Percentiles rank a stretch among this genome's conserved stretches.
phyloP scores from a whole-genome alignment of 495 filamentous ascomycete species.

The Penicillium herquei region DNA sequence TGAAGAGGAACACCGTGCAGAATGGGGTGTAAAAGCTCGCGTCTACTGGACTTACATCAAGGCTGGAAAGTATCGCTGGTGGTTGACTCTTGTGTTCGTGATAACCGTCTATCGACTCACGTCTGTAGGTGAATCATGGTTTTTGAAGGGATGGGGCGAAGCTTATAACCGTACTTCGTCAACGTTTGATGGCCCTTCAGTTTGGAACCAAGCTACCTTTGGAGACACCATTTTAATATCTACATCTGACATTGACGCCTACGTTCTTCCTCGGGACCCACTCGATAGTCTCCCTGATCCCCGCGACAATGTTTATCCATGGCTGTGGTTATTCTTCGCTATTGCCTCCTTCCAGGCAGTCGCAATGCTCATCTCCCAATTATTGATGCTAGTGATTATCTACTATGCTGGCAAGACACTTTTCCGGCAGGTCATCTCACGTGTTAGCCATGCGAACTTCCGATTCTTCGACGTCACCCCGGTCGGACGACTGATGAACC shows the following conservation, averaged over 20 bases:
- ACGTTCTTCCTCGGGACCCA: constrained; percentile 29
- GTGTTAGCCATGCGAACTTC: constrained; percentile 75
- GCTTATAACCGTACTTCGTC: constrained; percentile 51
- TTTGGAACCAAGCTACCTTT: background rate
- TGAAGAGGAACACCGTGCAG: constrained; percentile 72
- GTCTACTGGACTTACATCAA: constrained; percentile 84
- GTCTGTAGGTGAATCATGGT: constrained; percentile 68
- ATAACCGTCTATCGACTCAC: constrained; percentile 59
- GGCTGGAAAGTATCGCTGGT: constrained; percentile 71
- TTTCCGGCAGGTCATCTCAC: constrained; percentile 65
- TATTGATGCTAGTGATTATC: constrained; percentile 65
- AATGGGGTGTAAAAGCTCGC: constrained; percentile 68
- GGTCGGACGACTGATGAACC: constrained; percentile 81
- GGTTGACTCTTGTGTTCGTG: constrained; percentile 57
- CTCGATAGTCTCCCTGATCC: constrained; percentile 64
- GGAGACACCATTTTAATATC: constrained; percentile 2
- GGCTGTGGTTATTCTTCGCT: constrained; percentile 65
- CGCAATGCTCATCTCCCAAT: constrained; percentile 50
- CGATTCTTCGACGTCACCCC: constrained; percentile 86
- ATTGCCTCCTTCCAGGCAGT: constrained; percentile 60
- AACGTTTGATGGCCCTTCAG: constrained; percentile 6
- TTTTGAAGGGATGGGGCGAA: constrained; percentile 83
- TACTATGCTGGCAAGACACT: constrained; percentile 72
- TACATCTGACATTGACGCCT: constrained; percentile 12
- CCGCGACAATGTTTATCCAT: constrained; percentile 64